These are phyloP conservation scores for Zygosaccharomyces bisporus DNA, from an alignment of 805 yeast species.

Conservation along the genomic window DNA sequence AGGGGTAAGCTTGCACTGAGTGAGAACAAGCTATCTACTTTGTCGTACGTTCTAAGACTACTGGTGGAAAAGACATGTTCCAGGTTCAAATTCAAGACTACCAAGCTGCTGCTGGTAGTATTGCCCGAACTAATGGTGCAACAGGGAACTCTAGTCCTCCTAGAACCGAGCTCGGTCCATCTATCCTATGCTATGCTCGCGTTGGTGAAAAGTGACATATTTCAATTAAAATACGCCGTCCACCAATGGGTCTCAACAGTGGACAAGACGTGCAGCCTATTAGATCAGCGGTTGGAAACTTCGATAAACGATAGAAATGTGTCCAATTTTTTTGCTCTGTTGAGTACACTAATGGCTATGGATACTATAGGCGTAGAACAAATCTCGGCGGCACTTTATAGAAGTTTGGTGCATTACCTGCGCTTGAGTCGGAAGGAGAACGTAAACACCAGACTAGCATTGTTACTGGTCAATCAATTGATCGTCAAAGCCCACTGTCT, in stretches of 20 bases:
- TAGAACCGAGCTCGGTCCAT: slow-evolving; percentile 25
- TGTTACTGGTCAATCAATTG: slow-evolving; percentile 46
- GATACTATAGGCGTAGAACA: slow-evolving; percentile 26
- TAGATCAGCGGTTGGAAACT: slow-evolving; percentile 15
- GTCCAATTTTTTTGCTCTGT: slow-evolving; percentile 26
- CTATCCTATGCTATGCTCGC: slow-evolving; percentile 24
- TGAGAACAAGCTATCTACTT: slow-evolving; percentile 26
- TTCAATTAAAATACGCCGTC: slow-evolving; percentile 24
- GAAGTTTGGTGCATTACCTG: slow-evolving; percentile 24
- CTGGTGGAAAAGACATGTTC: slow-evolving; percentile 30
- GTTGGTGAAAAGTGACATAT: slow-evolving; percentile 21
- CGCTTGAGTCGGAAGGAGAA: slow-evolving; percentile 26
- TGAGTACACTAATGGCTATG: slow-evolving; percentile 25
- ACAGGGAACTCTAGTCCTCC: slow-evolving; percentile 12
- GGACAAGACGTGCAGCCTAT: slow-evolving; percentile 15
- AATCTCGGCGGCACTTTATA: slow-evolving; percentile 20
- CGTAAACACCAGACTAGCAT: slow-evolving; percentile 32
- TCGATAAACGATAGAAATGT: slow-evolving; percentile 28
- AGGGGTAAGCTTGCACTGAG: slow-evolving; percentile 36
- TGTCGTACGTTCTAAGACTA: slow-evolving; percentile 30
- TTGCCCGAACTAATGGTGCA: slow-evolving; percentile 6
- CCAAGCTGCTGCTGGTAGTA: slow-evolving; percentile 19
- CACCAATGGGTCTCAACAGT: slow-evolving; percentile 27
- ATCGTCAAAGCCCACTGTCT: slow-evolving; percentile 42
- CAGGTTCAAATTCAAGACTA: slow-evolving; percentile 27